Evolutionary conservation across 2,329 filamentous ascomycete species (phyloP), one percentile per base, ranked within the genome.

Genomic region (Bipolaris gigantea): DNA sequence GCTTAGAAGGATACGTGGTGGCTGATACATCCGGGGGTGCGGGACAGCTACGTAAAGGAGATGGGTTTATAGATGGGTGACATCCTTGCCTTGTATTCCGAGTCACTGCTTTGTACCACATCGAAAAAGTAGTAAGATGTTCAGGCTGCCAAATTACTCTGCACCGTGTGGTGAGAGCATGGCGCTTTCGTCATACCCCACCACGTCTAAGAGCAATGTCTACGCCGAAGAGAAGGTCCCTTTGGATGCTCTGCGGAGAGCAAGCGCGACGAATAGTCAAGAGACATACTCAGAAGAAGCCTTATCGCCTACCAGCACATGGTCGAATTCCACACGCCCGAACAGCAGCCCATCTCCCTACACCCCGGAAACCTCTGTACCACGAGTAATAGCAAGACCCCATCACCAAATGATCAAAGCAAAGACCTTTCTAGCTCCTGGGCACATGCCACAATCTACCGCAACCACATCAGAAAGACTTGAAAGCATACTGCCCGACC

Each of bases 401-500:
- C 49, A 36, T n/a, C 43, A 43, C 5, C 21, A 10, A 13, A 25
- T 52, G 4, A 21, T 47, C 9, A 40, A 46, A 15, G 25, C 53
- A 5, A 45, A 50, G 8, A 46, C 55, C 3, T 57, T 55, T 16
- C 49, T 50, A 4, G 42, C 9, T 6, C 27, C 38, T 9, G 23
- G 25, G 5, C 9, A 4, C 13, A 9, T 18, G 11, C 13, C 11
- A 25, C 13, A 4, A 15, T 19, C 18, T 21, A 19, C 15, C 13
- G 35, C 9, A 4, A 21, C 3, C 4, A 9, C 13, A 32, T 18
- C 15, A 40, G 46, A 40, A 32, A 48, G 32, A 16, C 48, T 21
- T 36, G 40, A 16, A 38, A 48, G n/a, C 15, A 34, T 46, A 36
- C 61, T 59, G 5, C 64, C 61, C 2, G 47, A 38, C 15, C 62